Evolutionary conservation across 2,329 filamentous ascomycete genomes (phyloP).

Genomic region (Paraconiothyrium brasiliense): DNA sequence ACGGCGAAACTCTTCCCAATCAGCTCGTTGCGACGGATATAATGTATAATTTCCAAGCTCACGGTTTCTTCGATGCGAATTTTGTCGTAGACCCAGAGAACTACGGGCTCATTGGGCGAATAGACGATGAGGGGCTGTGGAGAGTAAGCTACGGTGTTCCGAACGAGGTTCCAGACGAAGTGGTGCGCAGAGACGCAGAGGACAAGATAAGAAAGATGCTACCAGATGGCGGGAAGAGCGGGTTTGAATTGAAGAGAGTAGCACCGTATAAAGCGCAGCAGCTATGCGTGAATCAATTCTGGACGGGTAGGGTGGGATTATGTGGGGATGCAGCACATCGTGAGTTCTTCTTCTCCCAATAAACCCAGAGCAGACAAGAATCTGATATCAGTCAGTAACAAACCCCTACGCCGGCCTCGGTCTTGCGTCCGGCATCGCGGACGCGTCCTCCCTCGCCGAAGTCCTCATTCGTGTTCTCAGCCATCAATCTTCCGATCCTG

Average conservation of each 20-base stretch:
- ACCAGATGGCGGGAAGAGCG: constrained; percentile 29
- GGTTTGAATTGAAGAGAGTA: constrained; percentile 45
- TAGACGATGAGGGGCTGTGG: constrained; percentile 48
- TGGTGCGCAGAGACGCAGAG: constrained; percentile 39
- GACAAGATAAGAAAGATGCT: constrained; percentile 44
- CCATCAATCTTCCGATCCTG: constrained; percentile 23
- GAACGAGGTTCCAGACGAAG: constrained; percentile 35
- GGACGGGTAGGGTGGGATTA: constrained; percentile 45
- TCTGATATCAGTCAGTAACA: constrained; percentile 32
- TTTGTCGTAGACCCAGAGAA: constrained; percentile 51
- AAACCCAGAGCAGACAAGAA: not conserved
- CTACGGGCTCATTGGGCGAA: constrained; percentile 50
- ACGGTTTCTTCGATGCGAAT: constrained; percentile 53
- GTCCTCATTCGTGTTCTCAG: constrained; percentile 38
- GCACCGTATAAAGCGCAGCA: constrained; percentile 56
- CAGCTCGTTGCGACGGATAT: constrained; percentile 53
- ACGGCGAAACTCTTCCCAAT: constrained; percentile 47
- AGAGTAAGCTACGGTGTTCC: constrained; percentile 52
- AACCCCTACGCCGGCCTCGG: constrained; percentile 51
- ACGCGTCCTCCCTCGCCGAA: constrained; percentile 41
- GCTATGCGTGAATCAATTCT: constrained; percentile 44
- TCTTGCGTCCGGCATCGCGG: constrained; percentile 47
- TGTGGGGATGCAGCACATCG: constrained; percentile 54
- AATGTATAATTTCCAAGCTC: constrained; percentile 46
- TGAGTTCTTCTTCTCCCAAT: constrained; percentile 19